Evolutionary conservation across 2,329 filamentous ascomycete species (phyloP).

Genomic region (Neopestalotiopsis sp.): DNA sequence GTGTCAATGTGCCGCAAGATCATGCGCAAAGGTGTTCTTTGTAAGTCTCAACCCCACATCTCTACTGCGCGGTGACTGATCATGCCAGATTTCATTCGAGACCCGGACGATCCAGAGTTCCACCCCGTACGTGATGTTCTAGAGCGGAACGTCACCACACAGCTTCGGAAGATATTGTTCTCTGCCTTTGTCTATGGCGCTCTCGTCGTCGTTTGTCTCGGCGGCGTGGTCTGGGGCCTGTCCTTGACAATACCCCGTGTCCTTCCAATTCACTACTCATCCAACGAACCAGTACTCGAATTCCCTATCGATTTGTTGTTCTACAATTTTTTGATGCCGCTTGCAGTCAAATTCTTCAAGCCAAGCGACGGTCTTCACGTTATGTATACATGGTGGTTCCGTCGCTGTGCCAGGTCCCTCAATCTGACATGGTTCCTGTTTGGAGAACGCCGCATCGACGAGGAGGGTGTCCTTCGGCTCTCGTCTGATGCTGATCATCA

Average conservation of each 20-base stretch:
- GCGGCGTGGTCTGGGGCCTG: constrained; percentile 94
- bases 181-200: constrained; percentile 95
- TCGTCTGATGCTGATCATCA: constrained; percentile 36
- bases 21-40: constrained; percentile 91
- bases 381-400: constrained; percentile 97
- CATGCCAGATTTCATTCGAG: constrained; percentile 84
- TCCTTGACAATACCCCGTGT: constrained; percentile 70
- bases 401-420: constrained; percentile 77
- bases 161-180: constrained; percentile 94
- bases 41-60: constrained; percentile 54
- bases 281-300: constrained; percentile 88
- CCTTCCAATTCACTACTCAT: constrained; percentile 91
- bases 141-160: constrained; percentile 88
- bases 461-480: constrained; percentile 74
- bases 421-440: constrained; percentile 93
- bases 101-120: constrained; percentile 97
- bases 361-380: constrained; percentile 82
- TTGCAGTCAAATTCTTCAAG: constrained; percentile 82
- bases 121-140: constrained; percentile 96
- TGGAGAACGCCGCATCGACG: constrained; percentile 78
- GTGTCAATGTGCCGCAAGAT: constrained; percentile 99
- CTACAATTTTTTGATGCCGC: constrained; percentile 94
- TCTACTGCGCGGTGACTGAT: not conserved
- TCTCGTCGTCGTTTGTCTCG: constrained; percentile 88
- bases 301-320: constrained; percentile 94